Evolutionary conservation across 768 basidiomycete species (phyloP).

Genomic region (Lactarius sp.): DNA sequence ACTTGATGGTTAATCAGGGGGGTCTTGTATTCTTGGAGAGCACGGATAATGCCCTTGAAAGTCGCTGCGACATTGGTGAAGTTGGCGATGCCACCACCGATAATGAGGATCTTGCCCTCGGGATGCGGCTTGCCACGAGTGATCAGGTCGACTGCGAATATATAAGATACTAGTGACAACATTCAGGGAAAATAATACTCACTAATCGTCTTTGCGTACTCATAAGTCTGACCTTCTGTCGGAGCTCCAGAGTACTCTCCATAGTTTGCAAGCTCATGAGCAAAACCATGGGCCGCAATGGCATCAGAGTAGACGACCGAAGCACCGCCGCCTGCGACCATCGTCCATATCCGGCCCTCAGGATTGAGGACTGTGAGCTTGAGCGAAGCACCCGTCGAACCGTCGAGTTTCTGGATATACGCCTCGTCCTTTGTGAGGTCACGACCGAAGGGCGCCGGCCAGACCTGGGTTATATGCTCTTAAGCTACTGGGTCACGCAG

Average conservation of each 20-base stretch:
- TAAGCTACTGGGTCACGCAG: neutral
- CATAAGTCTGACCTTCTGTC: slow-evolving; percentile 96
- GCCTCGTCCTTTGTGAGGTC: slow-evolving; percentile 98
- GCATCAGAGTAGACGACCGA: slow-evolving; percentile 68
- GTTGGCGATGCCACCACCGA: slow-evolving; percentile 99
- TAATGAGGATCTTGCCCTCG: slow-evolving; percentile 97
- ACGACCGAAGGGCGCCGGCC: slow-evolving; percentile 94
- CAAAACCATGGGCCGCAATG: slow-evolving; percentile 89
- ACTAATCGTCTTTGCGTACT: slow-evolving; percentile 98
- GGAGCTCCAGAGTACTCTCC: slow-evolving; percentile 99
- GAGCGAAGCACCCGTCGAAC: slow-evolving; percentile 94
- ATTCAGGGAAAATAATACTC: slow-evolving; percentile 31
- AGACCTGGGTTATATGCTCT: slow-evolving; percentile 41
- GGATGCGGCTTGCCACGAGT: slow-evolving; percentile 80
- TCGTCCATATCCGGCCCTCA: slow-evolving; percentile 97
- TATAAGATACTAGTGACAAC: slow-evolving; percentile 13
- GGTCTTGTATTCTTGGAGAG: slow-evolving; percentile 88
- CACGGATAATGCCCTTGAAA: slow-evolving; percentile 99
- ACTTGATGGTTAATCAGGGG: slow-evolving; percentile 80
- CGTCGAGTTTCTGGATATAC: slow-evolving; percentile 98
- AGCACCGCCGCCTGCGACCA: slow-evolving; percentile 97
- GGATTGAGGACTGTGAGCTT: slow-evolving; percentile 96
- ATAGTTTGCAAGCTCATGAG: slow-evolving; percentile 98
- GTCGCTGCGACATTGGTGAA: slow-evolving; percentile 99
- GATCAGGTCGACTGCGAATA: slow-evolving; percentile 73